Base-by-base conservation (phyloP, 2,329 filamentous ascomycete genomes). In the Diaporthe nobilis region DNA sequence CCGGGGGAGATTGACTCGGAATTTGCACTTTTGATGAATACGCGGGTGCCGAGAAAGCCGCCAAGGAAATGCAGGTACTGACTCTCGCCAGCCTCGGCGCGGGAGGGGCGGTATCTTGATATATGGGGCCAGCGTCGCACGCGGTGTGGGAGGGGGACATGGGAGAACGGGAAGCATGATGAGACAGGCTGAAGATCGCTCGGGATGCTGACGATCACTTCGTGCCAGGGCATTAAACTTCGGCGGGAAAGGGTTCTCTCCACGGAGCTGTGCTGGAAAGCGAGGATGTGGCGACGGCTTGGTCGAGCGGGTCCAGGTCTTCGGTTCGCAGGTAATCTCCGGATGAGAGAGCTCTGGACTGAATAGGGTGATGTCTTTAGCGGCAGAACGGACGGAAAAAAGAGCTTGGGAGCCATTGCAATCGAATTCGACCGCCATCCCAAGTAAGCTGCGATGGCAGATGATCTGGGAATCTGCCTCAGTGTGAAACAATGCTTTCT, bases 201-300 rank as follows among this genome's bases (percentile, higher is more conserved):
- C 77, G 80, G 80, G 25, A 81, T 79, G 3, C 79, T 79, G 53
- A 79, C 78, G 58, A 79, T 76, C 47, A 81, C 70, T 34, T 81
- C 79, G 7, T 12, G 78, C 76, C 44, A 78, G 77, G 55, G 78
- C 80, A 72, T 80, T 73, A 7, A 71, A 49, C 9, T 75, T 81
- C 1, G 78, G 76, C 34, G 77, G 76, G 25, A 82, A 71, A 7
- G 60, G 44, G 20, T 3, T 70, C 51, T n/a, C 42, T 65, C 9
- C 49, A 71, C 3, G 76, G 75, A 28, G 75, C 77, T 57, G 77
- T 78, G 47, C 75, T 75, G 4, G 76, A 25, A 47, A 81, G 77
- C 80, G 77, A 80, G 71, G 3, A 17, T 6, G 31, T 51, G 15
- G 8, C 47, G 9, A 51, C 31, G 31, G 49, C 28, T 9, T 20